These are phyloP conservation scores for Primulina eburnea DNA, from an alignment of 257 asterid genomes.

Conservation along the genomic window DNA sequence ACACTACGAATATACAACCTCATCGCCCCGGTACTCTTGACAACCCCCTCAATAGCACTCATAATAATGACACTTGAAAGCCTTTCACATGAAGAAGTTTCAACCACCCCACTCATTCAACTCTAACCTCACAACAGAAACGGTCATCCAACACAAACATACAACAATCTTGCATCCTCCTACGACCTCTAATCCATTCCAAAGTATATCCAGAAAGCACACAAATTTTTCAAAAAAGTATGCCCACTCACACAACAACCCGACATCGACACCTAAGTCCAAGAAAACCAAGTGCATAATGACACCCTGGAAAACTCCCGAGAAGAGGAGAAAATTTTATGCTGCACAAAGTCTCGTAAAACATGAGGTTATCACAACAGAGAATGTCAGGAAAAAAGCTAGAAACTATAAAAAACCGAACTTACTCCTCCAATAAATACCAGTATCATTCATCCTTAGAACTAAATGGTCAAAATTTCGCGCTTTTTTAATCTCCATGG, in stretches of 20 bases:
- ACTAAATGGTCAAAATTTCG: background rate
- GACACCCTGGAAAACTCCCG: background rate
- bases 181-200: slow-evolving; percentile 10
- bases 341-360: background rate
- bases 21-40: background rate
- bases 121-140: background rate
- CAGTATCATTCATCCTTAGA: background rate
- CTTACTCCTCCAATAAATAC: background rate
- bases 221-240: background rate
- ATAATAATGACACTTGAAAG: background rate
- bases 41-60: background rate
- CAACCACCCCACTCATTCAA: background rate
- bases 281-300: background rate
- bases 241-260: background rate
- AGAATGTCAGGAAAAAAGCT: background rate
- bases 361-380: background rate
- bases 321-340: background rate
- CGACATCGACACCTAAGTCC: background rate
- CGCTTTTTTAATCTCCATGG: background rate
- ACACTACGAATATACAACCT: background rate
- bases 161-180: slow-evolving; percentile 11
- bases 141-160: slow-evolving; percentile 16
- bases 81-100: background rate
- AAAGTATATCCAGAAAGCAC: background rate
- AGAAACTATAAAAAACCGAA: background rate